Base-by-base conservation (phyloP, 179 eudicot genomes). In the Kewa caespitosa region DNA sequence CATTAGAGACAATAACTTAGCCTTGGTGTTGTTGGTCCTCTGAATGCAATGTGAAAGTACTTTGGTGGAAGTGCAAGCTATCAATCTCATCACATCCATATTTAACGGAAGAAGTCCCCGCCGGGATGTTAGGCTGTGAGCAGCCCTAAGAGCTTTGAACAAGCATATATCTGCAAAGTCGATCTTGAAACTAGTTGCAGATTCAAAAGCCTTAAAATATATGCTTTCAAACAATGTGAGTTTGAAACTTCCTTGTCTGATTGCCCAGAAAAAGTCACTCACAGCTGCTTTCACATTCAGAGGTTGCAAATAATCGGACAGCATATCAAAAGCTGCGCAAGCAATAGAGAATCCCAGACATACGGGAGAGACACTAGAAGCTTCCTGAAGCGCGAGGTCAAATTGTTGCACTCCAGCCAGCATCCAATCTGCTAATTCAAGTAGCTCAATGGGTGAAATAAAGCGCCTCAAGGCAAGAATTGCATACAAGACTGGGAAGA, bases 401-500 rank as follows among this genome's bases (percentile, higher is more conserved):
- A 81, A 62, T 12, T 68, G 76, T 64, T 87, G 84, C 73, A 81
- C 82, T 81, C 72, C 80, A 69, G 85, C 77, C 46, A 96, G 69
- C 75, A 90, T 81, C 97, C 97, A 91, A 55, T 81, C 76, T 72
- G 84, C 96, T 75, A 93, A 78, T 67, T 89, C 89, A 82, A 96
- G 95, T 81, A 93, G 82, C 80, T 88, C 90, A 76, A 78, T 78
- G 65, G 99, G 99, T 75, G 98, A 86, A 67, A 88, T 82, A 78
- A 88, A 88, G 15, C 72, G 85, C 84, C 84, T 79, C 80, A 91
- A 83, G 79, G 78, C 72, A 82, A 86, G 84, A 67, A 91, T 75
- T 43, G 85, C 84, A 80, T 74, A 80, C 34, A 93, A 82, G 72
- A 86, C 72, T 23, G 94, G 94, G 54, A 89, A 74, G 73, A 91